Evolutionary conservation across 306 rosid species (phyloP), one percentile per base, ranked within the genome.

Genomic region (Dalbergia oliveri): DNA sequence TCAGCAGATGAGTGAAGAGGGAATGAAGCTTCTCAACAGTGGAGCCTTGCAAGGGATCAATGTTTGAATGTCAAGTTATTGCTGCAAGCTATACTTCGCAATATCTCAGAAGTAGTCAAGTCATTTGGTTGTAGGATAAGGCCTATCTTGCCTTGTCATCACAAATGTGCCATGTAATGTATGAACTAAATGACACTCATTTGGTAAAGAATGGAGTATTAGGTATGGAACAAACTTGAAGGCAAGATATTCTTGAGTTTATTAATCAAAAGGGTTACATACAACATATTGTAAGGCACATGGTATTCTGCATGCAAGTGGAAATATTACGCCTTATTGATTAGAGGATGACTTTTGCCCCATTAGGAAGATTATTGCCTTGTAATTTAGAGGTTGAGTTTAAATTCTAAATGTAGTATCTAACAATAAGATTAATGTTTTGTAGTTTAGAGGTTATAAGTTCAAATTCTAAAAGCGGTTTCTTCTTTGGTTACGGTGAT

Each of bases 1-100:
- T 79, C 85, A 91, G 83, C 91, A 92, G 89, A 92, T 94, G 98
- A 94, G 97, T 31, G 97, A 94, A 82, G 98, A 94, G 72, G 98
- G 98, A 58, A 94, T 92, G 98, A 88, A 94, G 86, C 94, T 94
- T 79, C 91, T 94, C 16, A 87, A 94, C 69, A 91, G 93, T 77
- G 97, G 92, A 80, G 94, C 97, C 16, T 82, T 92, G 88, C 97
- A 92, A 80, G 97, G 97, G 57, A 87, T 90, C 58, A 88, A 79
- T 54, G 83, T 82, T 77, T 83, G 88, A 68, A 43, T 66, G 5
- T 44, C 87, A 35, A 81, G 75, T 64, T 85, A 84, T 59, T 85
- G 85, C 19, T 67, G 70, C 54, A 13, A 61, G 56, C 31, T 44
- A 63, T 43, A 37, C 68, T 63, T 72, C 65, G 75, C 9, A 11